Percentiles rank a stretch among this genome's conserved stretches.
Evolutionary conservation across 345 rosid genomes (phyloP).

Genomic region (Anastatica hierochuntica): DNA sequence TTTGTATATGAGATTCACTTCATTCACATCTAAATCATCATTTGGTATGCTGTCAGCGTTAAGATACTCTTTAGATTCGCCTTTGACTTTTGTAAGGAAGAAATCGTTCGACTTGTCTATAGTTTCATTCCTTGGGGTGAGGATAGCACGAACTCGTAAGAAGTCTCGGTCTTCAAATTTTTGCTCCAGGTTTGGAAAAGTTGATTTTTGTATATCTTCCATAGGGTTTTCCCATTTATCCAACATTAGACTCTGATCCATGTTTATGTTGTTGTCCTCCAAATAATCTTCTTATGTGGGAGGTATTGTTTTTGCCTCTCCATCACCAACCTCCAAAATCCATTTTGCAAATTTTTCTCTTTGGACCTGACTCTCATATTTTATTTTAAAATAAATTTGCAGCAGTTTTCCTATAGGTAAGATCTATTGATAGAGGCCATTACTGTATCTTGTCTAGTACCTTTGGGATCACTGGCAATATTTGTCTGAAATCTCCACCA

Average conservation of each 20-base stretch:
- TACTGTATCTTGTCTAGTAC: background rate
- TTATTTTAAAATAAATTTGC: background rate
- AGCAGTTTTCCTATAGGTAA: background rate
- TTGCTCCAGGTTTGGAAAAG: background rate
- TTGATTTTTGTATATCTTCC: background rate
- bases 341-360: background rate
- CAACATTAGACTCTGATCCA: background rate
- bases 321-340: background rate
- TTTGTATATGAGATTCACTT: background rate
- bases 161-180: too few relatives aligned
- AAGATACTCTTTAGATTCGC: background rate
- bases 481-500: too few relatives aligned
- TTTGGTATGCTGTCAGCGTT: background rate
- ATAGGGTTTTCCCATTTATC: background rate
- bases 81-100: background rate
- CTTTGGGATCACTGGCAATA: background rate
- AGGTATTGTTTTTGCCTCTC: background rate
- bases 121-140: background rate
- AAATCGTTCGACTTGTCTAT: background rate
- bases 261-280: background rate
- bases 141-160: too few relatives aligned
- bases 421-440: background rate
- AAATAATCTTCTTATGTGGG: background rate
- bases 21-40: background rate
- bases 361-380: background rate